Evolutionary conservation across 805 yeast species (phyloP).

Genomic region (Starmerella gropengiesseri): DNA sequence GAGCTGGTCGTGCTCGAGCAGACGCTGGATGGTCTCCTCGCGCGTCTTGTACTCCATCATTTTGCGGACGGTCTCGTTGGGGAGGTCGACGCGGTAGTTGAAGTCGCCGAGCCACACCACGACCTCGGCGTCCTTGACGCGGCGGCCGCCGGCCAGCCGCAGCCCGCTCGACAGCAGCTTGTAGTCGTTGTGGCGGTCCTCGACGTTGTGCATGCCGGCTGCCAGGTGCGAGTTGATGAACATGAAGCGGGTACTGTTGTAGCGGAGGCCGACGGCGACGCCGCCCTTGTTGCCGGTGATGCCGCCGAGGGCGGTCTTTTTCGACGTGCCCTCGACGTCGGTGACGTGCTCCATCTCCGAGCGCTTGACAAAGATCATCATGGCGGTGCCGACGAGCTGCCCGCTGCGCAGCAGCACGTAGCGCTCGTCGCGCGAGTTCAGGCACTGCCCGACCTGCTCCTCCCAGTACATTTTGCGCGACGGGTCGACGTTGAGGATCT

Average conservation of each 20-base stretch:
- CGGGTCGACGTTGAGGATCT: slow-evolving; percentile 76
- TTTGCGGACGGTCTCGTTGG: slow-evolving; percentile 63
- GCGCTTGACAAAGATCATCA: slow-evolving; percentile 59
- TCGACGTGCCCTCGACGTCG: slow-evolving; percentile 86
- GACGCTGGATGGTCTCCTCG: slow-evolving; percentile 20
- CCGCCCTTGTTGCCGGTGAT: slow-evolving; percentile 97
- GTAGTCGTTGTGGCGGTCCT: slow-evolving; percentile 81
- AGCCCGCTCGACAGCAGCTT: slow-evolving; percentile 64
- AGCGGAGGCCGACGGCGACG: slow-evolving; percentile 79
- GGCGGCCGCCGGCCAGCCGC: slow-evolving; percentile 63
- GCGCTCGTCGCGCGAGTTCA: slow-evolving; percentile 43
- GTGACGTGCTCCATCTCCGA: slow-evolving; percentile 50
- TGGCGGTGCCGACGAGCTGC: slow-evolving; percentile 81
- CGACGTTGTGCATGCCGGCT: slow-evolving; percentile 73
- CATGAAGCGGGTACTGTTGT: slow-evolving; percentile 69
- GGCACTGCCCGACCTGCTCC: slow-evolving; percentile 45
- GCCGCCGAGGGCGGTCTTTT: slow-evolving; percentile 93
- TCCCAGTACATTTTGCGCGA: slow-evolving; percentile 75
- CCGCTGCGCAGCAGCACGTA: slow-evolving; percentile 68
- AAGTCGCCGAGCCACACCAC: slow-evolving; percentile 93
- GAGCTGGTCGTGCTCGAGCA: slow-evolving; percentile 70
- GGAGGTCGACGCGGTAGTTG: slow-evolving; percentile 63
- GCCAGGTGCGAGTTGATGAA: slow-evolving; percentile 87
- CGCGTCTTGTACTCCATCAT: slow-evolving; percentile 34
- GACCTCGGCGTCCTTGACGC: slow-evolving; percentile 72